phyloP scores from a whole-genome alignment of 148 eudicot genomes.

The Rhododendron molle region DNA sequence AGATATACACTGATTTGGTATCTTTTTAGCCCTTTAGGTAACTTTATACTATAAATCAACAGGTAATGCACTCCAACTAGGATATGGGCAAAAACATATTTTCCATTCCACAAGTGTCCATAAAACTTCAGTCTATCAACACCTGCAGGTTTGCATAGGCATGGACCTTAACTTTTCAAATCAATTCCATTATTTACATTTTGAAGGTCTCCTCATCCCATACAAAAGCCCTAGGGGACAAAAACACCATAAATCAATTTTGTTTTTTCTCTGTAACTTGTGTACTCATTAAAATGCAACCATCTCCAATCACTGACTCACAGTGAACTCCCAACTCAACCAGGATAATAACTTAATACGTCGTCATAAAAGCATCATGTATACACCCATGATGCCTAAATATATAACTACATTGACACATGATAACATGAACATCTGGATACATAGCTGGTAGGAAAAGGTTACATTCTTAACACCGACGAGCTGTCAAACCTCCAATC shows the following conservation, averaged over 20 bases:
- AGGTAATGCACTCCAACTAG: background rate
- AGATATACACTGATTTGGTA: background rate
- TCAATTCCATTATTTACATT: background rate
- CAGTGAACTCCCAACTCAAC: background rate
- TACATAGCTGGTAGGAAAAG: no score
- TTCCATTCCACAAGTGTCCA: no score
- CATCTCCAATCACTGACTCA: background rate
- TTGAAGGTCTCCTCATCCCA: background rate
- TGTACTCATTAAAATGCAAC: background rate
- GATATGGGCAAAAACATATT: background rate
- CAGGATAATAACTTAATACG: background rate
- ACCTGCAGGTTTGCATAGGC: no score
- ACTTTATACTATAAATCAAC: background rate
- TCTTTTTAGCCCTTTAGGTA: background rate
- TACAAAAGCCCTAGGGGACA: background rate
- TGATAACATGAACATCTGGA: no score
- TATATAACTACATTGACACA: no score
- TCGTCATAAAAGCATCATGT: background rate
- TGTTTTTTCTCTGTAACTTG: background rate
- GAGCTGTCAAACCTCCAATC: no score
- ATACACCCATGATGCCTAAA: background rate
- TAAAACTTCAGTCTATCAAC: background rate
- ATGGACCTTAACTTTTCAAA: background rate
- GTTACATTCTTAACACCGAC: no score
- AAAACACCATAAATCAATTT: background rate